phyloP scores from a whole-genome alignment of 2,329 filamentous ascomycete genomes.

The Furcasterigmium sp. region DNA sequence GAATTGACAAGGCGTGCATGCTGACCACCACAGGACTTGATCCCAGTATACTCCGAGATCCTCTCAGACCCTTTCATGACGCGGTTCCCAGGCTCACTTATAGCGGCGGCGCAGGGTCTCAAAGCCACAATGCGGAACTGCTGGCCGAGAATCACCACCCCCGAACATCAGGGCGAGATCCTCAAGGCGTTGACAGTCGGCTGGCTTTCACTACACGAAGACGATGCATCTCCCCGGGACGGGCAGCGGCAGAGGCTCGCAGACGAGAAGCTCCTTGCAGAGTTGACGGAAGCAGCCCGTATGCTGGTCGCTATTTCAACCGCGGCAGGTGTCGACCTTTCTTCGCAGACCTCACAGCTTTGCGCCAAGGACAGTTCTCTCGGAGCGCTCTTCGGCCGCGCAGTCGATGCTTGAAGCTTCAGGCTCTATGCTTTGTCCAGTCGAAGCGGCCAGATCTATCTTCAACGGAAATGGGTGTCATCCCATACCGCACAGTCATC shows the following conservation, averaged over 20 bases:
- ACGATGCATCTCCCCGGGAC: slow-evolving; percentile 17
- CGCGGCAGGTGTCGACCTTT: slow-evolving; percentile 16
- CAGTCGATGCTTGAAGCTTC: background rate
- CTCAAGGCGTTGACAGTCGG: slow-evolving; percentile 56
- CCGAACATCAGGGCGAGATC: slow-evolving; percentile 57
- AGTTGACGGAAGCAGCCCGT: slow-evolving; percentile 25
- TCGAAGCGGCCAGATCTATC: background rate
- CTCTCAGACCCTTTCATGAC: slow-evolving; percentile 65
- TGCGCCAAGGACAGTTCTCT: slow-evolving; percentile 21
- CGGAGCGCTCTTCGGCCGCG: slow-evolving; percentile 12
- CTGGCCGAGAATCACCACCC: slow-evolving; percentile 60
- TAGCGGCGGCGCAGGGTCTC: slow-evolving; percentile 47
- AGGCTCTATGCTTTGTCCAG: too few species aligned
- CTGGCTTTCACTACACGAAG: slow-evolving; percentile 53
- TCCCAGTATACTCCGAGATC: slow-evolving; percentile 61
- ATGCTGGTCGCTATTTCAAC: slow-evolving; percentile 18
- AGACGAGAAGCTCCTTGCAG: slow-evolving; percentile 20
- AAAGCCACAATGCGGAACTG: slow-evolving; percentile 54
- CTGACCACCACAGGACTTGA: slow-evolving; percentile 48
- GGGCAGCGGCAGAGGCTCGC: slow-evolving; percentile 3
- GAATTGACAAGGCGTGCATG: too few species aligned
- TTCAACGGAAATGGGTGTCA: background rate
- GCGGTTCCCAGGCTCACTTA: slow-evolving; percentile 46
- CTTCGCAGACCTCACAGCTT: slow-evolving; percentile 23
- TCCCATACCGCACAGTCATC: background rate